Percentiles rank a stretch among this genome's conserved stretches.
Evolutionary conservation across 2,329 filamentous ascomycete species (phyloP).

Genomic region (Fusarium heterosporum): DNA sequence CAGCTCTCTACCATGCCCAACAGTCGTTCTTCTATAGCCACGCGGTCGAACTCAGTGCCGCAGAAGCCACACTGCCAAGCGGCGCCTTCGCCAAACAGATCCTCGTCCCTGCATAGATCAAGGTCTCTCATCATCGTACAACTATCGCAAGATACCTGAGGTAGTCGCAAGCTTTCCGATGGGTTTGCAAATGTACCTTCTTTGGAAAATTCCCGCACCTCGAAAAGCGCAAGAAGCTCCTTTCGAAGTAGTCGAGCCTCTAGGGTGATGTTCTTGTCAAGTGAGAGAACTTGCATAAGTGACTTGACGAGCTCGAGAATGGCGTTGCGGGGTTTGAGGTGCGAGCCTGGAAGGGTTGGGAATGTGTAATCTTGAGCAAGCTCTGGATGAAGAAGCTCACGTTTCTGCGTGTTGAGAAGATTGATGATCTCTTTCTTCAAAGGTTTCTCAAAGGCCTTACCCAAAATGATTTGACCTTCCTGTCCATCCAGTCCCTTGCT

Average conservation of each 20-base stretch:
- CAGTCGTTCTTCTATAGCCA: slow-evolving; percentile 85
- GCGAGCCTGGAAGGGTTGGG: slow-evolving; percentile 80
- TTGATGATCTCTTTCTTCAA: slow-evolving; percentile 87
- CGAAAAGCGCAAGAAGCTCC: slow-evolving; percentile 89
- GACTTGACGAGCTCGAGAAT: slow-evolving; percentile 91
- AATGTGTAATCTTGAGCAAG: slow-evolving; percentile 89
- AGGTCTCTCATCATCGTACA: slow-evolving; percentile 91
- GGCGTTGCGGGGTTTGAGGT: slow-evolving; percentile 69
- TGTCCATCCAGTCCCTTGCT: slow-evolving; percentile 69
- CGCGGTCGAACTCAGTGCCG: slow-evolving; percentile 77
- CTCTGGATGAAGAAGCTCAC: slow-evolving; percentile 89
- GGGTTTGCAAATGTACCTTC: slow-evolving; percentile 92
- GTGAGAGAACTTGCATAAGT: slow-evolving; percentile 89
- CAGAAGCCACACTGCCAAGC: slow-evolving; percentile 85
- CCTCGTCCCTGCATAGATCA: slow-evolving; percentile 91
- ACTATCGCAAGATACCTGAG: slow-evolving; percentile 85
- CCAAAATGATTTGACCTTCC: slow-evolving; percentile 74
- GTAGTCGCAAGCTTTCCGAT: slow-evolving; percentile 76
- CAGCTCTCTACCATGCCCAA: slow-evolving; percentile 80
- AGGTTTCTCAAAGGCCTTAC: slow-evolving; percentile 87
- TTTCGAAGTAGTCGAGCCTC: slow-evolving; percentile 90
- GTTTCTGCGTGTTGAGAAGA: slow-evolving; percentile 86
- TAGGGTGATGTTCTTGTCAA: slow-evolving; percentile 90
- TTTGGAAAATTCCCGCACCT: slow-evolving; percentile 91
- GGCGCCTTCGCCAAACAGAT: slow-evolving; percentile 68